Conservation (phyloP, 495 filamentous ascomycete genomes). For the Neurospora cerealis region DNA sequence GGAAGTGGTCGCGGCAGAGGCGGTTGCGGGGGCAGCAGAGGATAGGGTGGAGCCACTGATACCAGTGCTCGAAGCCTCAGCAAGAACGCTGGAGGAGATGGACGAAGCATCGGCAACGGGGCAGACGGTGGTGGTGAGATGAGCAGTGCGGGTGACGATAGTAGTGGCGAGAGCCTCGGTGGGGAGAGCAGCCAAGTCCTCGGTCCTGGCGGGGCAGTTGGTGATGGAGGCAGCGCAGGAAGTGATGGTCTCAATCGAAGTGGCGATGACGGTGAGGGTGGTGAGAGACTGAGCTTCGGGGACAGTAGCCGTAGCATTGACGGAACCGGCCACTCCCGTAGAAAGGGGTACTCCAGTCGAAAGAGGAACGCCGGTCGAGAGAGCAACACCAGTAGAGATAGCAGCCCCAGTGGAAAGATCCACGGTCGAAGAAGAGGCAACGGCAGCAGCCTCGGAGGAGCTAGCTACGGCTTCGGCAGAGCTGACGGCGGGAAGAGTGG, state of each 20-base stretch:
- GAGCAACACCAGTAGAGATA: background rate
- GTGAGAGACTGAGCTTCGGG: conserved; percentile 3
- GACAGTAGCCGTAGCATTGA: background rate
- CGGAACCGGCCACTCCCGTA: background rate
- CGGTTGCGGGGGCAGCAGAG: background rate
- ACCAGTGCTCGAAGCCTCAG: conserved; percentile 24
- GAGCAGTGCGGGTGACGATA: conserved; percentile 33
- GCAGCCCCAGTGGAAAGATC: conserved; percentile 4
- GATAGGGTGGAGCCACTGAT: background rate
- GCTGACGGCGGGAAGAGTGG: conserved; percentile 13
- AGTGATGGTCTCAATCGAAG: conserved; percentile 49
- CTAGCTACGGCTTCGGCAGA: background rate
- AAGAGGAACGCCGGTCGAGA: conserved; percentile 1
- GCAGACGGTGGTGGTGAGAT: conserved; percentile 36
- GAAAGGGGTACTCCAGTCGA: conserved; percentile 6
- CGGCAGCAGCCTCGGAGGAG: conserved; percentile 1
- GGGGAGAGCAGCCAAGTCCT: conserved; percentile 21
- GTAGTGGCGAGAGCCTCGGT: conserved; percentile 22
- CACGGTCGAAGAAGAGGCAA: conserved; percentile 29
- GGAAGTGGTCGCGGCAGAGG: conserved; percentile 5
- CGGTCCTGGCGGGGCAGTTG: conserved; percentile 47
- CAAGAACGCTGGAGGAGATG: conserved; percentile 30
- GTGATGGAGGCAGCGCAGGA: conserved; percentile 53
- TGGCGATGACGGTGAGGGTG: conserved; percentile 40
- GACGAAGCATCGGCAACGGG: conserved; percentile 31